Evolutionary conservation across 23 red algal species (phyloP), one percentile per base, ranked within the genome.

Genomic region (Gracilaria vermiculophylla): DNA sequence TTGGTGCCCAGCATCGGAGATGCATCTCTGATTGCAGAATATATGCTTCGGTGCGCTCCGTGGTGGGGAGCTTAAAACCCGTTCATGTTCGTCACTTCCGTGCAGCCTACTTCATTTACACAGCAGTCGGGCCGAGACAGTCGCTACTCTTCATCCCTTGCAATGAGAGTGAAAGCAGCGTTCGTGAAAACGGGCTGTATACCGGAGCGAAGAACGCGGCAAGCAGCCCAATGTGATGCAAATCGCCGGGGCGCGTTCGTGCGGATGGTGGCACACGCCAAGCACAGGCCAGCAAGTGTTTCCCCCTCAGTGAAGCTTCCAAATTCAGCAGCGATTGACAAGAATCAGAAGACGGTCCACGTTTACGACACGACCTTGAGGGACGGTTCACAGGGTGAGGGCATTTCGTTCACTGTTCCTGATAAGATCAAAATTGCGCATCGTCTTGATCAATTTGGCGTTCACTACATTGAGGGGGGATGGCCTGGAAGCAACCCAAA

Each of bases 401-500:
- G 92, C 24, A 95, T 99, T 36, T 95, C 93, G 14, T 74, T 99
- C 34, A 74, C 88, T 6, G 87, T 94, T 23, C 57, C 88, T 41
- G 97, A 99, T 65, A 99, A 99, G 77, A 53, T 99, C 34, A 89
- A 94, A 33, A 84, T 99, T 69, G 88, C 89, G 35, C 40, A 55
- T 23, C 56, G 72, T 20, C 85, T 99, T 25, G 97, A 99, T 51
- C 45, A 92, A 2, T 92, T 99, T 65, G 97, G 97, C 62, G 91
- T 94, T 11, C 73, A 76, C 39, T 99, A 95, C 47, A 99, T 99
- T 40, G 97, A 99, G 88, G 92, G 92, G 21, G 97, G 97, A 34
- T 99, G 92, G 92, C 97, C 97, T 12, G 97, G 97, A 36, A 94
- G 90, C 39, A 99, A 99, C 71, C 88, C 92, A 1, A 99, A 99